Evolutionary conservation across 2,329 filamentous ascomycete species (phyloP).

Genomic region (Calycina herbarum): DNA sequence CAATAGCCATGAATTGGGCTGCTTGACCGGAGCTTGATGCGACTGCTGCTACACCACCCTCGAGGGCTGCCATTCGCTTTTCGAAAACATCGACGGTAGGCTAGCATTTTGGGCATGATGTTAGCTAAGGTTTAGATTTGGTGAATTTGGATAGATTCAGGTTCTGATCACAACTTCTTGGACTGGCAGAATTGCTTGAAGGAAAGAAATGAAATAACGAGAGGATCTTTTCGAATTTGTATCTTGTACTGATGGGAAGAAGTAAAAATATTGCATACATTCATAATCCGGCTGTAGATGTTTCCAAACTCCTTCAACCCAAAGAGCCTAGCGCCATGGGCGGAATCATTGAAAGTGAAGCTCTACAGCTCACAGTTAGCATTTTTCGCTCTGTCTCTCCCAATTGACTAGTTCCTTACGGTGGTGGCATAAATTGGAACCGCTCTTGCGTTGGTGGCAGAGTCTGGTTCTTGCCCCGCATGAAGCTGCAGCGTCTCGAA

Average conservation of each 20-base stretch:
- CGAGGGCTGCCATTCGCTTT: conserved; percentile 91
- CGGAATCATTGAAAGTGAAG: conserved; percentile 92
- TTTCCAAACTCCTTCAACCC: conserved; percentile 93
- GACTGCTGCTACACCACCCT: conserved; percentile 85
- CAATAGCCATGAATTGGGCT: conserved; percentile 88
- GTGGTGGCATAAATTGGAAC: conserved; percentile 95
- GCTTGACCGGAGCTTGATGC: conserved; percentile 84
- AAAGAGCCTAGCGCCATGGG: conserved; percentile 91
- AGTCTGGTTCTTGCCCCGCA: conserved; percentile 80
- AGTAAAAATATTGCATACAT: conserved; percentile 50
- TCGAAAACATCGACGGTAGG: conserved; percentile 96
- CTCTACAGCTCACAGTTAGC: conserved; percentile 53
- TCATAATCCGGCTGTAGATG: conserved; percentile 97
- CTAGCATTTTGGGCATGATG: conserved; percentile 42
- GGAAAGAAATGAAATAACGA: background rate
- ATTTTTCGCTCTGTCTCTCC: background rate
- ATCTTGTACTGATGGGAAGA: background rate
- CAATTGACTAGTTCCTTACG: conserved; percentile 39
- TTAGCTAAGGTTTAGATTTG: conserved; percentile 15
- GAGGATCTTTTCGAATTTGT: background rate
- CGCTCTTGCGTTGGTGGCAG: conserved; percentile 80
- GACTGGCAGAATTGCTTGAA: background rate
- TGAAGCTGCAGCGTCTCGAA: conserved; percentile 88
- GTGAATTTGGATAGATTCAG: background rate
- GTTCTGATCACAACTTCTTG: background rate